Evolutionary conservation across 2,329 filamentous ascomycete genomes (phyloP), one percentile per base, ranked within the genome.

Genomic region (Polytolypa hystricis): DNA sequence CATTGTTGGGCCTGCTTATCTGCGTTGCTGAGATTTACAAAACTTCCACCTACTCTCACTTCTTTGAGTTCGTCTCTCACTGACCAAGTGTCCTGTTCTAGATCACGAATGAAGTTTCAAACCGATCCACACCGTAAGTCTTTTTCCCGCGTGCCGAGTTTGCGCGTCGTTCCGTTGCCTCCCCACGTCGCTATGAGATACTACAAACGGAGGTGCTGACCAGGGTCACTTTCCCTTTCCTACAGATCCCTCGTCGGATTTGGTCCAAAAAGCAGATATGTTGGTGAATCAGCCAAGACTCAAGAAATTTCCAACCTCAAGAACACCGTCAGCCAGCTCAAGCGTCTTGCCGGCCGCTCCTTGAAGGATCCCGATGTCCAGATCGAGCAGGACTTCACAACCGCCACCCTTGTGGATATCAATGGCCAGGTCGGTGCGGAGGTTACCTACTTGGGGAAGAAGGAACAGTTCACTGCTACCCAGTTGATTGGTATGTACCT

Each of bases 271-370:
- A 79, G 76, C 64, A 83, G 91, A 70, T 93, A 93, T 62, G 75
- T 98, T 48, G 91, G 91, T 49, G 91, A 98, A 70, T 66, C 84
- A 40, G 91, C 91, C 51, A 96, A 96, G 77, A 96, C 89, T 50
- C 89, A 95, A 69, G 91, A 98, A 69, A 93, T 94, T 60, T 94
- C 89, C 57, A 98, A 98, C 73, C 78, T 96, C 57, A 98, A 96
- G 73, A 98, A 98, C 75, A 98, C 91, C 50, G 84, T 98, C 67
- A 73, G 77, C 62, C 87, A 78, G 49, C 75, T 98, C 55, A 94
- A 94, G 71, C 84, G 91, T 56, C 79, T 98, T 52, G 81, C 82
- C 56, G 91, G 91, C 57, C 85, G 91, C 58, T 71, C 74, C 45
- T 74, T 89, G 66, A 80, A 73, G 61, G 91, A 98, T 58, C 86